phyloP scores from a whole-genome alignment of 2,329 filamentous ascomycete species.

The Trichoderma cornu-damae region DNA sequence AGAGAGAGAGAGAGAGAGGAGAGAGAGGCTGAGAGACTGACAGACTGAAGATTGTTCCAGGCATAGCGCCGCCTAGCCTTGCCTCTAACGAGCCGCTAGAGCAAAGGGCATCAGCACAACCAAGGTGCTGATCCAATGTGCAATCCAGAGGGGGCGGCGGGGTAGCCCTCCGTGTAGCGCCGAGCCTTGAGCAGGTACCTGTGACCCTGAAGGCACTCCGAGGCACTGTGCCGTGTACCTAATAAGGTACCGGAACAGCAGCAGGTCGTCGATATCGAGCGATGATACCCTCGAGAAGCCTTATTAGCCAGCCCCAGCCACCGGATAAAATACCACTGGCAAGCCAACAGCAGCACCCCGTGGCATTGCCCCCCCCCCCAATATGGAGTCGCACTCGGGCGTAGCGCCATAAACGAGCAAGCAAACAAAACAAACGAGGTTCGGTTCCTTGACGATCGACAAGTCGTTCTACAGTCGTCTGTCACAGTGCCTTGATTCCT shows the following conservation, averaged over 20 bases:
- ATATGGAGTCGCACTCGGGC: conserved; percentile 2
- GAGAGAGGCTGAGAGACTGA: too few species aligned
- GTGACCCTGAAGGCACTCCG: not conserved
- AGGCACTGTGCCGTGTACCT: not conserved
- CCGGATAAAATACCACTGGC: not conserved
- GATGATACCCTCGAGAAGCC: conserved; percentile 8
- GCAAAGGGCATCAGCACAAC: conserved; percentile 7
- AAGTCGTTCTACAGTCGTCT: not conserved
- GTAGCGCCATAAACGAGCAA: not conserved
- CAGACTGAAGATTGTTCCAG: conserved; percentile 8
- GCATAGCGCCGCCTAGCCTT: conserved; percentile 4
- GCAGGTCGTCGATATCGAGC: not conserved
- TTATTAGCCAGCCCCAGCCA: conserved; percentile 1
- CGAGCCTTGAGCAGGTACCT: conserved; percentile 8
- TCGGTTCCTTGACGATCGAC: not conserved
- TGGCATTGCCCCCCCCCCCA: conserved; percentile 13
- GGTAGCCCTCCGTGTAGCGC: conserved; percentile 13
- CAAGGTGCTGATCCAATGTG: conserved; percentile 16
- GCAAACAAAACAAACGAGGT: not conserved
- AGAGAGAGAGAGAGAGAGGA: too few species aligned
- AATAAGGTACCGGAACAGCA: not conserved
- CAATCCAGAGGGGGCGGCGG: conserved; percentile 17
- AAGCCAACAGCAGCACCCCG: not conserved
- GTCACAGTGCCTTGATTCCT: not conserved
- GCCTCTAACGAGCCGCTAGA: conserved; percentile 7